Percentiles rank a stretch among this genome's conserved stretches.
These are phyloP conservation scores for Magnolia kwangsiensis DNA, from an alignment of 164 flowering plant genomes.

Conservation along the genomic window DNA sequence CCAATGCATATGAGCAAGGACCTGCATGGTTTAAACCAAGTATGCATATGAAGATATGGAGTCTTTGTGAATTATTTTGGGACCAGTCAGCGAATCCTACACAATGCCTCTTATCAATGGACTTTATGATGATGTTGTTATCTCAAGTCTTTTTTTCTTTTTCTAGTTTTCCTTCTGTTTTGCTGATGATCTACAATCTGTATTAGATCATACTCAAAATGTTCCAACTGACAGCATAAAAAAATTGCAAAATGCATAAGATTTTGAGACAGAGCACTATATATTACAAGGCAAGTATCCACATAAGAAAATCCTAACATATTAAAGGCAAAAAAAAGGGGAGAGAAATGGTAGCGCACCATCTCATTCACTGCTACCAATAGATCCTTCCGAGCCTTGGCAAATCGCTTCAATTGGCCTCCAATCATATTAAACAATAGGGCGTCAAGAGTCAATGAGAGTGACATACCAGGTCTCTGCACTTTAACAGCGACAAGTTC, in stretches of 20 bases:
- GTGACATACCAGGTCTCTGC: slow-evolving; percentile 95
- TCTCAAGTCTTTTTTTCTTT: background rate
- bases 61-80: too few relatives aligned
- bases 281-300: background rate
- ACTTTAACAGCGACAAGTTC: slow-evolving; percentile 98
- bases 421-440: slow-evolving; percentile 87
- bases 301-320: background rate
- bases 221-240: background rate
- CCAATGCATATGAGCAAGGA: background rate
- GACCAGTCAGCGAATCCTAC: background rate
- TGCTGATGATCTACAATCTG: background rate
- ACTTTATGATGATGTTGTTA: too few relatives aligned
- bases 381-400: slow-evolving; percentile 85
- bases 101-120: background rate
- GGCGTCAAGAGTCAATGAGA: slow-evolving; percentile 84
- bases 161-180: background rate
- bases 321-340: background rate
- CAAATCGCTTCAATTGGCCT: slow-evolving; percentile 92
- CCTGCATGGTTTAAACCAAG: background rate
- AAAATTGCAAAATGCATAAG: background rate
- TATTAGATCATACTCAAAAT: background rate
- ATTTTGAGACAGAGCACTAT: background rate
- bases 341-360: slow-evolving; percentile 40
- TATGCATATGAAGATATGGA: background rate
- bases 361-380: slow-evolving; percentile 92